Base-by-base conservation (phyloP, 306 rosid species). In the Cucumis cinereus region DNA sequence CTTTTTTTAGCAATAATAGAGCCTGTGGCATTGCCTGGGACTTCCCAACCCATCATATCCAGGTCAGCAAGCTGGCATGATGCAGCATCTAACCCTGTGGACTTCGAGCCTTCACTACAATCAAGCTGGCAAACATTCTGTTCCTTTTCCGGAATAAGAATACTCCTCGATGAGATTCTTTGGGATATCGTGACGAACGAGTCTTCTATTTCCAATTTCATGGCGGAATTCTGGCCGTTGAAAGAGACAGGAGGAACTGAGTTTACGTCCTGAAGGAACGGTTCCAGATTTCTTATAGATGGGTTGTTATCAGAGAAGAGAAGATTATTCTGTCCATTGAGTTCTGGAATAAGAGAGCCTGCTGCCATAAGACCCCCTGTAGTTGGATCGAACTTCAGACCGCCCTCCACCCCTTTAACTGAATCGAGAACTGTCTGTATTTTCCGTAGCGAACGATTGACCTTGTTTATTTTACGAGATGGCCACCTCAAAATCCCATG, bases 401-500 rank as follows among this genome's bases (percentile, higher is more conserved):
- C 87, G 20, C 93, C 91, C 77, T 88, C 87, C 49, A 89, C 90
- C 61, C 97, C 96, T 77, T 87, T 84, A 66, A 93, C 97, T 59
- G 96, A 89, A 80, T 89, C 90, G 12, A 93, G 89, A 77, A 91
- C 92, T 4, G 84, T 86, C 68, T 84, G 96, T 78, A 93, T 93
- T 84, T 93, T 88, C 86, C 57, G 83, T 80, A 93, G 71, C 2
- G 97, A 93, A 35, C 89, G 90, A 68, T 86, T 93, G 60, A 93
- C 97, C 85, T 91, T 93, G 68, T 87, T 89, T 82, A 91, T 91
- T 84, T 91, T 93, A 33, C 98, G 96, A 56, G 97, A 93, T 49
- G 98, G 98, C 98, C 98, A 93, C 77, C 96, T 89, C 38, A 88
- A 69, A 82, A 93, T 91, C 74, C 98, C 96, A 69, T 93, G 93